Conservation (phyloP, 2,329 filamentous ascomycete genomes). For the Fusarium sarcochroum region DNA sequence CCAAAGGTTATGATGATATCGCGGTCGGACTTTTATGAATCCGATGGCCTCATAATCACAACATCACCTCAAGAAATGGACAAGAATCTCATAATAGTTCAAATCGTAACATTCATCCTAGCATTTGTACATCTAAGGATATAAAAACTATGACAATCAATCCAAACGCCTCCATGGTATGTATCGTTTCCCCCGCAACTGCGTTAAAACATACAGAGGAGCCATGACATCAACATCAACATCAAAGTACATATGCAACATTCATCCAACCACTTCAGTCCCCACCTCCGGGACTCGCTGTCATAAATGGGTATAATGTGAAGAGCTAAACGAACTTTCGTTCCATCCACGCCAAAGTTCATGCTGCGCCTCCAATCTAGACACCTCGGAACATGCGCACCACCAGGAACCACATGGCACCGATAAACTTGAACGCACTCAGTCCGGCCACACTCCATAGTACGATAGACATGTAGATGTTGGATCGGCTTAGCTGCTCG, state of each 20-base stretch:
- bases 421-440: conserved; percentile 88
- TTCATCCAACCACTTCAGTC: conserved; percentile 34
- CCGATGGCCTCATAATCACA: neutral
- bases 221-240: conserved; percentile 35
- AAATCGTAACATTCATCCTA: conserved; percentile 27
- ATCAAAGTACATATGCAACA: conserved; percentile 31
- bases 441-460: conserved; percentile 90
- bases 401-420: conserved; percentile 92
- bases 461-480: conserved; percentile 88
- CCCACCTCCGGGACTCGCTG: conserved; percentile 15
- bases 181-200: conserved; percentile 23
- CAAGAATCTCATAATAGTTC: neutral
- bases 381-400: conserved; percentile 86
- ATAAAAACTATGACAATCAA: conserved; percentile 24
- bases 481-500: conserved; percentile 69
- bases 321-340: conserved; percentile 32
- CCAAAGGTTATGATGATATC: neutral
- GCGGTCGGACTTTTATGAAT: conserved; percentile 35
- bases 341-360: conserved; percentile 13
- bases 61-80: neutral
- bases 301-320: conserved; percentile 49
- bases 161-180: conserved; percentile 40
- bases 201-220: conserved; percentile 28
- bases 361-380: conserved; percentile 50
- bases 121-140: conserved; percentile 37